Evolutionary conservation across 192 early-diverging fungal species (phyloP).

Genomic region (Coemansia sp.): DNA sequence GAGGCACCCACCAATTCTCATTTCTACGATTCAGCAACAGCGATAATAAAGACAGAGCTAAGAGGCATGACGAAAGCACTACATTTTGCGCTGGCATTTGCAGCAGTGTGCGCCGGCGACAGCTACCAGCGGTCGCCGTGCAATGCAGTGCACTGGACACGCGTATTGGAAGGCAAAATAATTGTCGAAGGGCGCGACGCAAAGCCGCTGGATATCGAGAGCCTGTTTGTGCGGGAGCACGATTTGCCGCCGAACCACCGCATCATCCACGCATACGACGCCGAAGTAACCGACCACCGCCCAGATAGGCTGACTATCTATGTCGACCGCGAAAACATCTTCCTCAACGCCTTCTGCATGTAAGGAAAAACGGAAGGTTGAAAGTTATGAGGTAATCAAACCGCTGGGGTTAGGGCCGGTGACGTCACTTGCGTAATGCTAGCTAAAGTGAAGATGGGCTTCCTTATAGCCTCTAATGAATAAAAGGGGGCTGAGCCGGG

Average conservation of each 20-base stretch:
- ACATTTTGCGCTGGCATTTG: neutral
- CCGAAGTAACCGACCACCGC: slow-evolving; percentile 22
- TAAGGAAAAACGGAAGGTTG: slow-evolving; percentile 2
- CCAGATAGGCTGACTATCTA: slow-evolving; percentile 42
- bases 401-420: slow-evolving; percentile 1
- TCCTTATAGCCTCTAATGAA: too few relatives aligned
- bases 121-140: slow-evolving; percentile 42
- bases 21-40: too few relatives aligned
- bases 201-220: slow-evolving; percentile 39
- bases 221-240: slow-evolving; percentile 23
- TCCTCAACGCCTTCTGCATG: slow-evolving; percentile 41
- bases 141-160: slow-evolving; percentile 49
- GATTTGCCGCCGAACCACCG: slow-evolving; percentile 44
- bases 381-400: too few relatives aligned
- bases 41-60: too few relatives aligned
- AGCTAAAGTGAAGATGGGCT: neutral
- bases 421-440: neutral
- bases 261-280: slow-evolving; percentile 42
- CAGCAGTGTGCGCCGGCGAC: slow-evolving; percentile 7
- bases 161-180: slow-evolving; percentile 40
- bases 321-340: slow-evolving; percentile 51
- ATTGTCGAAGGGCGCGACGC: slow-evolving; percentile 33
- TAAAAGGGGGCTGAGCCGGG: neutral
- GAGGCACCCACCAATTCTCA: too few relatives aligned
- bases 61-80: too few relatives aligned